These are phyloP conservation scores for Kokia cookei DNA, from an alignment of 441 rosid species.

Conservation along the genomic window DNA sequence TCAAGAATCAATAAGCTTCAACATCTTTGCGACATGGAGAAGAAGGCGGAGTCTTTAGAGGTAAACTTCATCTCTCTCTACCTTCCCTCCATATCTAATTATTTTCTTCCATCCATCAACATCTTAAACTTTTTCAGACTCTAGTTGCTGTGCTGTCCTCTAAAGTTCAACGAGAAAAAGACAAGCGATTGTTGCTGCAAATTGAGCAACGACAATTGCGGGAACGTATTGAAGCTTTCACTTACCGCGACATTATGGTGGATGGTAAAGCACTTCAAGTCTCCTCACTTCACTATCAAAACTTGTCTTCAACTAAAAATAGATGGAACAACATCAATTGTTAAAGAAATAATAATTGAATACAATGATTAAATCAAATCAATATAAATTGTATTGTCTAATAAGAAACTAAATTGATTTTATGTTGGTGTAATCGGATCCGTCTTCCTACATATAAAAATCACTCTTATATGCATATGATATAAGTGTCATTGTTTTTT, in stretches of 20 bases:
- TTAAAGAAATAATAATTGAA: not conserved
- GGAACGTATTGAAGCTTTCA: slow-evolving; percentile 4
- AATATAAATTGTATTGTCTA: too few relatives aligned
- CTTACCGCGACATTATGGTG: not conserved
- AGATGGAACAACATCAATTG: not conserved
- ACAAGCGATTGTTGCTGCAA: not conserved
- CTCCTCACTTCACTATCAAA: not conserved
- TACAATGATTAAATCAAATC: not conserved
- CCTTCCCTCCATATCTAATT: not conserved
- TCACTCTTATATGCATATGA: not conserved
- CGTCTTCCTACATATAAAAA: not conserved
- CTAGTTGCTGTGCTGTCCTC: slow-evolving; percentile 17
- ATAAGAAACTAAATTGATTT: too few relatives aligned
- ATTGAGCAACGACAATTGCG: slow-evolving; percentile 18
- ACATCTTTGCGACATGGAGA: slow-evolving; percentile 23
- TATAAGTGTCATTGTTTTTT: not conserved
- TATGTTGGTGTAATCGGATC: too few relatives aligned
- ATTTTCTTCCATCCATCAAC: not conserved
- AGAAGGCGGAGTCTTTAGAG: slow-evolving; percentile 17
- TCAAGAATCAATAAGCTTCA: slow-evolving; percentile 29
- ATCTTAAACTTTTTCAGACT: slow-evolving; percentile 5
- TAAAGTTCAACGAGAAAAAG: slow-evolving; percentile 12
- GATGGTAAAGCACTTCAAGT: slow-evolving; percentile 14
- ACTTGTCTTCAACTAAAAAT: too few relatives aligned
- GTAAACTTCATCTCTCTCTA: slow-evolving; percentile 6